A percentile compares a stretch with the other conserved stretches of the same genome.
phyloP scores from a whole-genome alignment of 1,284 basidiomycete species.

The Ustilago hordei region DNA sequence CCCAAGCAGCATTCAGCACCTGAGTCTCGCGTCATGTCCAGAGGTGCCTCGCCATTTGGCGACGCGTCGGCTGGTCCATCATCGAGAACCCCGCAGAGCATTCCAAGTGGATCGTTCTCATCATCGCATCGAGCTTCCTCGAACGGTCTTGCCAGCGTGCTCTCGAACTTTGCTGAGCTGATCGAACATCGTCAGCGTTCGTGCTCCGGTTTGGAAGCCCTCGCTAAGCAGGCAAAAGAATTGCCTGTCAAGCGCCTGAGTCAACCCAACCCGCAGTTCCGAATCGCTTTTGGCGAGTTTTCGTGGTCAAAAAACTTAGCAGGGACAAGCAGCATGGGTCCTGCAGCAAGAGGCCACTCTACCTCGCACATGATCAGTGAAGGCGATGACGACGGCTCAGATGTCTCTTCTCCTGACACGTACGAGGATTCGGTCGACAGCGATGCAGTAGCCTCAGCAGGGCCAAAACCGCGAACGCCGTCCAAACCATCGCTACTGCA shows the following conservation, averaged over 20 bases:
- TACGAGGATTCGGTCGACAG: background rate
- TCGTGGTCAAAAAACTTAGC: slow-evolving; percentile 23
- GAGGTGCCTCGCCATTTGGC: slow-evolving; percentile 35
- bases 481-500: slow-evolving; percentile 18
- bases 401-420: slow-evolving; percentile 10
- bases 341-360: background rate
- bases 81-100: slow-evolving; percentile 19
- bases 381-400: slow-evolving; percentile 17
- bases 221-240: slow-evolving; percentile 43
- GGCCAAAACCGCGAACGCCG: background rate
- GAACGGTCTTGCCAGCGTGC: slow-evolving; percentile 33
- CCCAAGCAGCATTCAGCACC: slow-evolving; percentile 41
- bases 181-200: slow-evolving; percentile 51
- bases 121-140: slow-evolving; percentile 37
- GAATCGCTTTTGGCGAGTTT: slow-evolving; percentile 43
- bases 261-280: slow-evolving; percentile 47
- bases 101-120: slow-evolving; percentile 28
- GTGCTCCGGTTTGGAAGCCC: slow-evolving; percentile 45
- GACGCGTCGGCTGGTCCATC: slow-evolving; percentile 8
- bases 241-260: slow-evolving; percentile 47
- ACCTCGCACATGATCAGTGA: slow-evolving; percentile 12
- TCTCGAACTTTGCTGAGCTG: slow-evolving; percentile 49
- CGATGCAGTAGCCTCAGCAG: background rate
- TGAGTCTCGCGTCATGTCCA: slow-evolving; percentile 40
- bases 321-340: background rate